Evolutionary conservation across 1,139 yeast species (phyloP), one percentile per base, ranked within the genome.

Genomic region (Pneumocystis murina): DNA sequence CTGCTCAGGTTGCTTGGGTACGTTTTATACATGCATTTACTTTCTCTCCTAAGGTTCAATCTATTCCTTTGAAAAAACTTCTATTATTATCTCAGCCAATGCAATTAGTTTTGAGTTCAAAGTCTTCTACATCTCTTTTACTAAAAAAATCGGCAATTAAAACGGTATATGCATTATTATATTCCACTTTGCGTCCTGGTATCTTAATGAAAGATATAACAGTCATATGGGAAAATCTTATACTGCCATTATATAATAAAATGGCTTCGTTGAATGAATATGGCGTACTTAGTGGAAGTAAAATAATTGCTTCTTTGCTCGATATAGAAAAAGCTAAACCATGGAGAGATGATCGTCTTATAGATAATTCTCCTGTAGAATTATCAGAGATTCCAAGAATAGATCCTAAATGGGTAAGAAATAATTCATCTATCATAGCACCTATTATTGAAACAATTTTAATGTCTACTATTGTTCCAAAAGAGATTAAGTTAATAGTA

Each of bases 1-100:
- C 62, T n/a, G 66, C 66, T 17, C 66, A 65, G 35, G 38, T 58
- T 3, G 63, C 64, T 16, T 65, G 66, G 66, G 59, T 65, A 2
- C 62, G 64, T 28, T 59, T 65, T 58, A 65, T 65, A 24, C 64
- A 65, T 57, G 63, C 57, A 60, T 65, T 65, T 35, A 62, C 62
- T 12, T 43, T 43, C 6, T 41, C 48, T 16, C 10, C 24, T 20
- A 62, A 59, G 17, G 28, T 24, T 12, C 62, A 59, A 17, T 33
- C 63, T 14, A 58, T 48, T 24, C 41, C 63, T 2, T 28, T 17
- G 28, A 54, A 57, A 28, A 40, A 62, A 28, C 24, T 62, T n/a
- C n/a, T 57, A 6, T 62, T 62, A 36, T 6, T 62, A 10, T 62
- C 59, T 35, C 63, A 62, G 17, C 63, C 63, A 6, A 62, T 62